Conservation (phyloP, 306 rosid species). For the Dicorynia guianensis region DNA sequence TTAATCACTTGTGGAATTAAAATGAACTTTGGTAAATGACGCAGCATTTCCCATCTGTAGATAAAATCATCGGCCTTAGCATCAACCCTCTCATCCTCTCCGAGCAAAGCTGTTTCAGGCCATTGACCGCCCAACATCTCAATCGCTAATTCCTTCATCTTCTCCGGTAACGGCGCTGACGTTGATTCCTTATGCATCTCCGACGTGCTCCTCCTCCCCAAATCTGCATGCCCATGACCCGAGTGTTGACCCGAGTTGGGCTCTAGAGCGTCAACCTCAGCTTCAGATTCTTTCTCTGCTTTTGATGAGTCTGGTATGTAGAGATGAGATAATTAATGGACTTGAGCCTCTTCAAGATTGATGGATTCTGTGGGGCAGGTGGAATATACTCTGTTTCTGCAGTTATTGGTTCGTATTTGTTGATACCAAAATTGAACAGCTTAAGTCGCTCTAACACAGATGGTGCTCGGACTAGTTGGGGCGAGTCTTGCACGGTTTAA, state of each 20-base stretch:
- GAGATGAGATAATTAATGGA: constrained; percentile 48
- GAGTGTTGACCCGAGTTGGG: background rate
- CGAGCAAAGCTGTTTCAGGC: constrained; percentile 28
- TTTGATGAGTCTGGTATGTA: constrained; percentile 41
- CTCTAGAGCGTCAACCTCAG: background rate
- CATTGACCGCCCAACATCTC: background rate
- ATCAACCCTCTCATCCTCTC: constrained; percentile 67
- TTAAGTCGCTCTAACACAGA: constrained; percentile 54
- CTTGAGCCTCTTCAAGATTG: constrained; percentile 58
- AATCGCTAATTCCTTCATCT: constrained; percentile 52
- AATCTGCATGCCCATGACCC: constrained; percentile 1
- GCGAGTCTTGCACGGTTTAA: background rate
- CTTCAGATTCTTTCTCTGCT: constrained; percentile 24
- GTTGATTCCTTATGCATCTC: background rate
- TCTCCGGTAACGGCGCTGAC: constrained; percentile 29
- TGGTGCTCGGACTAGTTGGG: constrained; percentile 46
- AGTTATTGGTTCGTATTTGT: background rate
- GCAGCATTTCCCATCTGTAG: too few relatives aligned
- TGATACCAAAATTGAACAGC: constrained; percentile 53
- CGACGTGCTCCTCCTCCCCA: constrained; percentile 52
- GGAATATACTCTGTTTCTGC: background rate
- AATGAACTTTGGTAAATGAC: too few relatives aligned
- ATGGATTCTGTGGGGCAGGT: constrained; percentile 5
- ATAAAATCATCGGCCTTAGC: constrained; percentile 86
- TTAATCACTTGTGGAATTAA: constrained; percentile 7